Evolutionary conservation across 345 rosid species (phyloP).

Genomic region (Camelina sativa): DNA sequence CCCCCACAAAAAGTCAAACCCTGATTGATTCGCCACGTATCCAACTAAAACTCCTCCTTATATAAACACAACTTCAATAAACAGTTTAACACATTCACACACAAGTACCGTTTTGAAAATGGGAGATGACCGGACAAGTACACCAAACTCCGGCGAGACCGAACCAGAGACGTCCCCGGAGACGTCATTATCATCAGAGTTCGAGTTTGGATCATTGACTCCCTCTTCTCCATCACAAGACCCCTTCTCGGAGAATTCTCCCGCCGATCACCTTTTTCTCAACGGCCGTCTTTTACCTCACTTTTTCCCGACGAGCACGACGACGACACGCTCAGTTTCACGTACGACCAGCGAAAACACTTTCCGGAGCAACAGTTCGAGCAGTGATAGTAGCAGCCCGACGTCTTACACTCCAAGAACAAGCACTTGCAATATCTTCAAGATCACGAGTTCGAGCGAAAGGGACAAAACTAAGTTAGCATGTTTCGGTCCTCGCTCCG

Average conservation of each 20-base stretch:
- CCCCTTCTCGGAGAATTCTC: slow-evolving; percentile 57
- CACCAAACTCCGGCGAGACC: slow-evolving; percentile 45
- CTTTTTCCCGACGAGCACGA: slow-evolving; percentile 51
- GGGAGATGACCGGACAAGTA: slow-evolving; percentile 43
- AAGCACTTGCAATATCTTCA: slow-evolving; percentile 50
- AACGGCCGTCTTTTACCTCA: slow-evolving; percentile 87
- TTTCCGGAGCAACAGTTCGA: slow-evolving; percentile 67
- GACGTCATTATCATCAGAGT: slow-evolving; percentile 49
- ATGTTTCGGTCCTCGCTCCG: slow-evolving; percentile 30
- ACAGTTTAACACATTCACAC: slow-evolving; percentile 19
- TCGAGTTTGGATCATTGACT: slow-evolving; percentile 69
- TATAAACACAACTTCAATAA: slow-evolving; percentile 30
- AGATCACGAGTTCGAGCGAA: slow-evolving; percentile 13
- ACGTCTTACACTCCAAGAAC: slow-evolving; percentile 54
- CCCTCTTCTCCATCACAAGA: slow-evolving; percentile 63
- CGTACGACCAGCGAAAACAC: slow-evolving; percentile 64
- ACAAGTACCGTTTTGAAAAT: slow-evolving; percentile 18
- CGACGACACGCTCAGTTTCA: slow-evolving; percentile 45
- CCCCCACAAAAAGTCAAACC: slow-evolving; percentile 38
- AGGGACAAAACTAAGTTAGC: slow-evolving; percentile 32
- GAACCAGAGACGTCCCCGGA: background rate
- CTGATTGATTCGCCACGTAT: slow-evolving; percentile 44
- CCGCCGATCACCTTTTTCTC: slow-evolving; percentile 83
- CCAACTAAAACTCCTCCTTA: slow-evolving; percentile 15
- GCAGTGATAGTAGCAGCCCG: slow-evolving; percentile 68